These are phyloP conservation scores for Leccinellum albellum DNA, from an alignment of 768 basidiomycete genomes.

Conservation along the genomic window DNA sequence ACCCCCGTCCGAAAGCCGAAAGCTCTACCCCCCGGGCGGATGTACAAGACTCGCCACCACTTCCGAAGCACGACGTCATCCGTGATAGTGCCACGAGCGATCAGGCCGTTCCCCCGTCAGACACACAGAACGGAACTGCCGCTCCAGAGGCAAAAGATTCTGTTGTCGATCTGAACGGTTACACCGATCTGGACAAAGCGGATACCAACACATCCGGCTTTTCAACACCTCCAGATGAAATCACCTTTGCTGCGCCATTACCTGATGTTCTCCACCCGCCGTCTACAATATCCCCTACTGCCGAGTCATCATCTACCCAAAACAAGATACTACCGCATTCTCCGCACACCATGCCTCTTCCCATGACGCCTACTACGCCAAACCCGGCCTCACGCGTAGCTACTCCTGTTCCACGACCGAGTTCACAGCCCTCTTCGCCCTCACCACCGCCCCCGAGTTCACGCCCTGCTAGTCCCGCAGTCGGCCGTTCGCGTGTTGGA, in stretches of 20 bases:
- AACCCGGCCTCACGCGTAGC: constrained; percentile 23
- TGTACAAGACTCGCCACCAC: constrained; percentile 38
- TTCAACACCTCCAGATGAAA: constrained; percentile 21
- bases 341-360: constrained; percentile 21
- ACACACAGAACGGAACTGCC: neutral
- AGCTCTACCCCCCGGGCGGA: constrained; percentile 8
- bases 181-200: constrained; percentile 7
- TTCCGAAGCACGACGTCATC: constrained; percentile 48
- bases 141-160: constrained; percentile 3
- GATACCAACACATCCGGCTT: constrained; percentile 11
- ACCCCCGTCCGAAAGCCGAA: constrained; percentile 19
- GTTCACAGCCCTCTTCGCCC: constrained; percentile 29
- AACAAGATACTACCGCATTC: constrained; percentile 13
- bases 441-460: constrained; percentile 28
- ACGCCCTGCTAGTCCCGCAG: constrained; percentile 28
- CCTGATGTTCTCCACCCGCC: constrained; percentile 1
- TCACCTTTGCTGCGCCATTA: constrained; percentile 16
- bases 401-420: constrained; percentile 29
- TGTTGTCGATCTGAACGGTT: neutral
- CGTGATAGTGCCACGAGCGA: constrained; percentile 24
- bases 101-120: neutral
- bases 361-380: constrained; percentile 21
- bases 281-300: neutral
- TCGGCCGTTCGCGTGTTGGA: constrained; percentile 23
- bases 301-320: constrained; percentile 1